Percentiles rank a stretch among this genome's conserved stretches.
phyloP scores from a whole-genome alignment of 2,329 filamentous ascomycete genomes.

The Colletotrichum siamense region DNA sequence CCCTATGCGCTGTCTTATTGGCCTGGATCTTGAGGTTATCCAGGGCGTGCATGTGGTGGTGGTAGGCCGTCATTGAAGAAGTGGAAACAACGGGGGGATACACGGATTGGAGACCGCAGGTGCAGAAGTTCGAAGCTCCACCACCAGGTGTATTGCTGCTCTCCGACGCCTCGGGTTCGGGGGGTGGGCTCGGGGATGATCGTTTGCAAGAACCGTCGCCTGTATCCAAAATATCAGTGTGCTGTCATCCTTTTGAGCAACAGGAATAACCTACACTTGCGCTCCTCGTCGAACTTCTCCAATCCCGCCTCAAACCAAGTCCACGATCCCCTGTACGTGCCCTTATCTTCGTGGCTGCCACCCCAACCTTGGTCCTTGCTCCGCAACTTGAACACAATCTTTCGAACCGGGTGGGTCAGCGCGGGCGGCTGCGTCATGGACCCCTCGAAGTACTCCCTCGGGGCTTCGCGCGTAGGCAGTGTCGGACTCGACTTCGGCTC shows the following conservation, averaged over 20 bases:
- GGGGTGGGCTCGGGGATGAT: neutral
- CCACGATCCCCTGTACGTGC: conserved; percentile 54
- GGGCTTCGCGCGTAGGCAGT: neutral
- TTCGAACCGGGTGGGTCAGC: conserved; percentile 58
- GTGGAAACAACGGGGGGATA: conserved; percentile 33
- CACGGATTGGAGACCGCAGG: conserved; percentile 42
- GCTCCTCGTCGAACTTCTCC: conserved; percentile 55
- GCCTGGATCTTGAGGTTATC: conserved; percentile 51
- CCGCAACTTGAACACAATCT: conserved; percentile 64
- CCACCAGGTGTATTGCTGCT: conserved; percentile 4
- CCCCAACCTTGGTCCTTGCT: conserved; percentile 67
- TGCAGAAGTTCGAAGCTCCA: conserved; percentile 25
- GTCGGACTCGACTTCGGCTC: neutral
- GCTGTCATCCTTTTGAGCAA: fast-evolving
- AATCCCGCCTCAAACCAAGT: conserved; percentile 71
- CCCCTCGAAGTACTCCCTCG: conserved; percentile 34
- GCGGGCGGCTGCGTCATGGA: conserved; percentile 29
- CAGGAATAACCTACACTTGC: conserved; percentile 25
- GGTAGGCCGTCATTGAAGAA: conserved; percentile 31
- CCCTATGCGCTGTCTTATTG: conserved; percentile 43
- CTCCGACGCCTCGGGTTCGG: neutral
- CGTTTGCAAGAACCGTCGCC: conserved; percentile 10
- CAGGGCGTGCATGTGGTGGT: conserved; percentile 40
- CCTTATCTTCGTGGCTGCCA: conserved; percentile 30
- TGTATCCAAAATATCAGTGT: neutral